Conservation (phyloP, 2,329 filamentous ascomycete genomes). For the Apiospora kogelbergensis region DNA sequence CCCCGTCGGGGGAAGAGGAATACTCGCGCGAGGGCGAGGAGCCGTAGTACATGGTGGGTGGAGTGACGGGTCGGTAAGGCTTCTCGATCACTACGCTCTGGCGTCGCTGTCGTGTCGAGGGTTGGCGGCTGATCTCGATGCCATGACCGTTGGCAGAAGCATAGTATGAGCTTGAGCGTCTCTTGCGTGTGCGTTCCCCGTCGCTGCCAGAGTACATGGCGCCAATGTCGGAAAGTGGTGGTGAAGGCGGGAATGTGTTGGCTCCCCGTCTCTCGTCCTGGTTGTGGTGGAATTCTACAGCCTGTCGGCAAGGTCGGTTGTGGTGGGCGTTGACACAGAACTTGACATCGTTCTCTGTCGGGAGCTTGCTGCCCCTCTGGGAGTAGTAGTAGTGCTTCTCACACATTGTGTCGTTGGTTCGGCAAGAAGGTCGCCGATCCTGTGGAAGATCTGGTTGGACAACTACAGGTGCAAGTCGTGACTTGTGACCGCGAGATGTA, state of each 20-base stretch:
- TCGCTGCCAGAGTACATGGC: slow-evolving; percentile 13
- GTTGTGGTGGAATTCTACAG: slow-evolving; percentile 11
- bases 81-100: background rate
- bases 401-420: slow-evolving; percentile 15
- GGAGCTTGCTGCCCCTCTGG: background rate
- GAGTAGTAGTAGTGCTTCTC: slow-evolving; percentile 15
- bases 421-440: slow-evolving; percentile 11
- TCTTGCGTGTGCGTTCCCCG: slow-evolving; percentile 12
- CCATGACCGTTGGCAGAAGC: slow-evolving; percentile 5
- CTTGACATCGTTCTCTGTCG: background rate
- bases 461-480: slow-evolving; percentile 12
- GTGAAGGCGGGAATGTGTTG: slow-evolving; percentile 12
- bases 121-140: background rate
- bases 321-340: slow-evolving; percentile 4
- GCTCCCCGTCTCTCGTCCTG: slow-evolving; percentile 5
- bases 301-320: slow-evolving; percentile 1
- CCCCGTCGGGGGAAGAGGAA: background rate
- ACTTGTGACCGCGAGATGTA: background rate
- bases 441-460: slow-evolving; percentile 10
- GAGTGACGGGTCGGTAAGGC: background rate
- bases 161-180: slow-evolving; percentile 10
- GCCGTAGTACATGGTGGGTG: background rate
- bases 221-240: slow-evolving; percentile 11
- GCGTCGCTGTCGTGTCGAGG: slow-evolving; percentile 12
- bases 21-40: background rate